phyloP scores from a whole-genome alignment of 176 grass and related monocot species.

The Lolium multiflorum region DNA sequence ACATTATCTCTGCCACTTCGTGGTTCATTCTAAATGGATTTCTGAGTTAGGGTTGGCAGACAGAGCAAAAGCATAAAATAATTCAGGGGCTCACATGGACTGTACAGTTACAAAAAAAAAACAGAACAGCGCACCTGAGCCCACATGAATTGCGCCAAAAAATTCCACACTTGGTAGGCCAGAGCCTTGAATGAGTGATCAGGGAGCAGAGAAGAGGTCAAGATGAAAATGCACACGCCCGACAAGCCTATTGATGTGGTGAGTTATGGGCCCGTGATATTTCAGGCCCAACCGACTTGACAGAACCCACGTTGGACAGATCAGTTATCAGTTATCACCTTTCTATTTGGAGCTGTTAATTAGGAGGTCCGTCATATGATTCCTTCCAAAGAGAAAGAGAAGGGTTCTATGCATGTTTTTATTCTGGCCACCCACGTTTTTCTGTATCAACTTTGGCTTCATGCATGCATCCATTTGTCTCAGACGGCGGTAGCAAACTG shows the following conservation, averaged over 20 bases:
- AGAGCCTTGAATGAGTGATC: slow-evolving; percentile 7
- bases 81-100: background rate
- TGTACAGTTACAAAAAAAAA: background rate
- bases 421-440: too few relatives aligned
- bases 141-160: background rate
- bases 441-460: too few relatives aligned
- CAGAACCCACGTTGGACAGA: slow-evolving; percentile 5
- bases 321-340: background rate
- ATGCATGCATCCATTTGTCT: background rate
- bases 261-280: background rate
- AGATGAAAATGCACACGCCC: background rate
- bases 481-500: background rate
- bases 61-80: background rate
- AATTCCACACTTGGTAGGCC: slow-evolving; percentile 31
- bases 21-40: background rate
- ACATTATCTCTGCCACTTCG: background rate
- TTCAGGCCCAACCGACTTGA: slow-evolving; percentile 25
- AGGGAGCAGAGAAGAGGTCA: background rate
- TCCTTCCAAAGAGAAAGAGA: background rate
- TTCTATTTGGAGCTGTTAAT: background rate
- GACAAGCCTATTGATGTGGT: slow-evolving; percentile 20
- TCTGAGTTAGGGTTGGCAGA: too few relatives aligned
- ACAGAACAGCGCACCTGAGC: slow-evolving; percentile 13
- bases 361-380: background rate
- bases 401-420: too few relatives aligned